Percentiles rank a stretch among this genome's conserved stretches.
Evolutionary conservation across 805 yeast genomes (phyloP).

Genomic region (Candida berthetii): DNA sequence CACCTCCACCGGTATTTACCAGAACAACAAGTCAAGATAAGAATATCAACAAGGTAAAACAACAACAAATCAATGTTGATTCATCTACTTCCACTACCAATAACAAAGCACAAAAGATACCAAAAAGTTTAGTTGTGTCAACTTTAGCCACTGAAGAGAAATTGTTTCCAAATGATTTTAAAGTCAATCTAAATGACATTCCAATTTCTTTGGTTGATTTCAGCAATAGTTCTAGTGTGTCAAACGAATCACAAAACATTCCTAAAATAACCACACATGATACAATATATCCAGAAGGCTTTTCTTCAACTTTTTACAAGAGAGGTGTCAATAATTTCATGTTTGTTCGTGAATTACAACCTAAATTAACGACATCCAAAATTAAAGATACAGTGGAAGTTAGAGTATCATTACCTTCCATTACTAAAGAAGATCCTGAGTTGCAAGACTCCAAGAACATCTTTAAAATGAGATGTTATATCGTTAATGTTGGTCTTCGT

Average conservation of each 20-base stretch:
- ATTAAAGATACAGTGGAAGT: conserved; percentile 32
- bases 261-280: neutral
- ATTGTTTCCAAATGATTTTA: neutral
- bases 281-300: conserved; percentile 37
- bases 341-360: conserved; percentile 44
- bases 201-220: neutral
- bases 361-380: conserved; percentile 36
- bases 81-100: neutral
- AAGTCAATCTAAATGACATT: neutral
- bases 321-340: conserved; percentile 42
- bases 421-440: conserved; percentile 11
- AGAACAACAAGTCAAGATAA: neutral
- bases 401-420: conserved; percentile 33
- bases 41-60: neutral
- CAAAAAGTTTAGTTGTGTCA: neutral
- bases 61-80: neutral
- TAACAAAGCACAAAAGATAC: neutral
- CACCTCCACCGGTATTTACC: neutral
- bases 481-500: conserved; percentile 34
- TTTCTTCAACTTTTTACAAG: conserved; percentile 41
- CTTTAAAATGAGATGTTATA: conserved; percentile 29
- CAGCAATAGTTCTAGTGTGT: neutral
- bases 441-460: conserved; percentile 15
- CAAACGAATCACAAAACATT: neutral
- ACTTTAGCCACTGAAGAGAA: neutral